Percentiles rank a stretch among this genome's conserved stretches.
Evolutionary conservation across 2,329 filamentous ascomycete genomes (phyloP).

Genomic region (Venturia pyrina): DNA sequence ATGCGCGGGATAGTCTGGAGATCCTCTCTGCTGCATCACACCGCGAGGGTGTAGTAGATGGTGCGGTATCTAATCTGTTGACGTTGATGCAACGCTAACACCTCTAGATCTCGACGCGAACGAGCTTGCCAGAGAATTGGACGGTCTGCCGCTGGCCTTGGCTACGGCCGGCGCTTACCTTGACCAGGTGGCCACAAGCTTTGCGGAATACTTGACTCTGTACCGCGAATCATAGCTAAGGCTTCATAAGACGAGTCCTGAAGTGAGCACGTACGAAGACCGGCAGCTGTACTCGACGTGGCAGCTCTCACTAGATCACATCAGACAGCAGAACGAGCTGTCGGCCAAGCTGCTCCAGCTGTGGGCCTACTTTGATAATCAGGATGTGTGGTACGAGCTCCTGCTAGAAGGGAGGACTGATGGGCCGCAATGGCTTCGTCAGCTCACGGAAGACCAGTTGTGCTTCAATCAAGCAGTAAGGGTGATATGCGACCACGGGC

Average conservation of each 20-base stretch:
- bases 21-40: slow-evolving; percentile 25
- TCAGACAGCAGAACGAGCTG: slow-evolving; percentile 23
- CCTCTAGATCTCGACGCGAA: no score
- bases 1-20: slow-evolving; percentile 22
- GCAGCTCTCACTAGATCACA: slow-evolving; percentile 15
- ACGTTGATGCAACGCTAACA: no score
- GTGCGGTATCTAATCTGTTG: slow-evolving; percentile 10
- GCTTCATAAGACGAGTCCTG: slow-evolving; percentile 22
- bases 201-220: slow-evolving; percentile 29
- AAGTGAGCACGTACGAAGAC: slow-evolving; percentile 24
- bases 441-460: slow-evolving; percentile 18
- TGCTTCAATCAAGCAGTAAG: slow-evolving; percentile 21
- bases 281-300: slow-evolving; percentile 22
- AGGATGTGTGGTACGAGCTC: slow-evolving; percentile 38
- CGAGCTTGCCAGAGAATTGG: slow-evolving; percentile 23
- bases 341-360: slow-evolving; percentile 29
- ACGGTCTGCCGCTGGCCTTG: slow-evolving; percentile 38
- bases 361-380: slow-evolving; percentile 35
- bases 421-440: slow-evolving; percentile 18
- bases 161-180: slow-evolving; percentile 38
- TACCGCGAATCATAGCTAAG: slow-evolving; percentile 31
- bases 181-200: slow-evolving; percentile 25
- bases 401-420: slow-evolving; percentile 17
- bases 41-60: slow-evolving; percentile 19
- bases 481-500: slow-evolving; percentile 22